A percentile compares a stretch with the other conserved stretches of the same genome.
Conservation (phyloP, 2,329 filamentous ascomycete genomes). For the Aulographum hederae region DNA sequence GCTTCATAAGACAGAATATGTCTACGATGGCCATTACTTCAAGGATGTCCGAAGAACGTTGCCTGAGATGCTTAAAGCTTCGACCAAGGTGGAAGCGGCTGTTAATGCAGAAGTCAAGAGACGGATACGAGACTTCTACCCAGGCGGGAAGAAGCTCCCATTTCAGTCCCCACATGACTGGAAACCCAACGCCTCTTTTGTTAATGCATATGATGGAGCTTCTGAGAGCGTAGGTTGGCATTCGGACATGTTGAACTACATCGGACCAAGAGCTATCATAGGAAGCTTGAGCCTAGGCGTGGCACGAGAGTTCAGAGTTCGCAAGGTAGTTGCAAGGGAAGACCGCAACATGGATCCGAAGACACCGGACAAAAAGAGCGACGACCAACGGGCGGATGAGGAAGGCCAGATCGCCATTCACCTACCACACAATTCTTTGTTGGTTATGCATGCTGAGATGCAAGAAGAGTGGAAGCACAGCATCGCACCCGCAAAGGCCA, state of each 20-base stretch:
- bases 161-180: constrained; percentile 59
- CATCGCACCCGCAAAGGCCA: constrained; percentile 54
- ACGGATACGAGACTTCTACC: constrained; percentile 52
- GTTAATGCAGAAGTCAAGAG: constrained; percentile 64
- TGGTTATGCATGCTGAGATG: constrained; percentile 97
- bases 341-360: constrained; percentile 25
- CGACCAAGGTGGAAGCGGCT: constrained; percentile 47
- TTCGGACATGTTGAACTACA: constrained; percentile 79
- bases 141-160: constrained; percentile 51
- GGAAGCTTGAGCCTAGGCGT: constrained; percentile 83
- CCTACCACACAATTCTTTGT: constrained; percentile 79
- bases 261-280: constrained; percentile 76
- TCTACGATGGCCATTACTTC: constrained; percentile 67
- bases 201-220: constrained; percentile 80
- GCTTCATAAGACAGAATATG: constrained; percentile 59
- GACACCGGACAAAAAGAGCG: constrained; percentile 14
- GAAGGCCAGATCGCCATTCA: constrained; percentile 85
- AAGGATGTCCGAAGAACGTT: constrained; percentile 57
- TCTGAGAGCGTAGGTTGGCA: constrained; percentile 81
- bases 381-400: constrained; percentile 31
- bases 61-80: constrained; percentile 53
- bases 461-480: constrained; percentile 94
- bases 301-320: constrained; percentile 79
- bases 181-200: constrained; percentile 78
- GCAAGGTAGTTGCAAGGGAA: constrained; percentile 46